phyloP scores from a whole-genome alignment of 352 stramenopile genomes.

The Pythium rishiriense region DNA sequence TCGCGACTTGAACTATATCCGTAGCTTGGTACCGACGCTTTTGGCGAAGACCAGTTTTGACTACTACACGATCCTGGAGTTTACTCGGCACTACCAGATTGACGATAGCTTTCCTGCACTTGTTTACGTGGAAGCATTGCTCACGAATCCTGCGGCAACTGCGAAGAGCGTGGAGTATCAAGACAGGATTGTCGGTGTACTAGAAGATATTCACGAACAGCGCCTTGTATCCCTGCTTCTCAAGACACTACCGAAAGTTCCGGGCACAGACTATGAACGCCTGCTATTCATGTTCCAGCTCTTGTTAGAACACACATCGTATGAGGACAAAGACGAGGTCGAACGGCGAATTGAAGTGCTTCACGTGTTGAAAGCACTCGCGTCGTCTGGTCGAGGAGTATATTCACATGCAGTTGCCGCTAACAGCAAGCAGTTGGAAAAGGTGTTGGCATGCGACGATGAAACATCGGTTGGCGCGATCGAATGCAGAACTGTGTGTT shows the following conservation, averaged over 20 bases:
- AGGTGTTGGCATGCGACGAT: neutral
- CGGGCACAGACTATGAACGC: slow-evolving; percentile 61
- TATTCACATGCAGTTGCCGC: neutral
- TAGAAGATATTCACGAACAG: slow-evolving; percentile 81
- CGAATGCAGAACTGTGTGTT: slow-evolving; percentile 39
- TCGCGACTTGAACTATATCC: slow-evolving; percentile 70
- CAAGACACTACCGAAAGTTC: slow-evolving; percentile 53
- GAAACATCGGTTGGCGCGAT: neutral
- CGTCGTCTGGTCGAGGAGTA: slow-evolving; percentile 1
- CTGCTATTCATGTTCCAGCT: slow-evolving; percentile 75
- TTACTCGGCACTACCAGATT: slow-evolving; percentile 84
- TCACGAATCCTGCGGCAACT: slow-evolving; percentile 35
- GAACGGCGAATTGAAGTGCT: slow-evolving; percentile 63
- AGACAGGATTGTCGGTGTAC: slow-evolving; percentile 72
- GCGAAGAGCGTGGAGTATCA: slow-evolving; percentile 53
- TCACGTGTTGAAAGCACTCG: slow-evolving; percentile 47
- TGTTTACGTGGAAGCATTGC: slow-evolving; percentile 64
- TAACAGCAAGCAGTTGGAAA: neutral
- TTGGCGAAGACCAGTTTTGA: slow-evolving; percentile 73
- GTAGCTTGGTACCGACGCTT: slow-evolving; percentile 55
- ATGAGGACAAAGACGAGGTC: slow-evolving; percentile 58
- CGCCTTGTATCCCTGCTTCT: slow-evolving; percentile 57
- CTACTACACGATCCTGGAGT: slow-evolving; percentile 80
- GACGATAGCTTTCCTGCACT: slow-evolving; percentile 74
- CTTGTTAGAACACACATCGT: slow-evolving; percentile 60